Conservation (phyloP, 2,329 filamentous ascomycete genomes). For the Aspergillus sergii region DNA sequence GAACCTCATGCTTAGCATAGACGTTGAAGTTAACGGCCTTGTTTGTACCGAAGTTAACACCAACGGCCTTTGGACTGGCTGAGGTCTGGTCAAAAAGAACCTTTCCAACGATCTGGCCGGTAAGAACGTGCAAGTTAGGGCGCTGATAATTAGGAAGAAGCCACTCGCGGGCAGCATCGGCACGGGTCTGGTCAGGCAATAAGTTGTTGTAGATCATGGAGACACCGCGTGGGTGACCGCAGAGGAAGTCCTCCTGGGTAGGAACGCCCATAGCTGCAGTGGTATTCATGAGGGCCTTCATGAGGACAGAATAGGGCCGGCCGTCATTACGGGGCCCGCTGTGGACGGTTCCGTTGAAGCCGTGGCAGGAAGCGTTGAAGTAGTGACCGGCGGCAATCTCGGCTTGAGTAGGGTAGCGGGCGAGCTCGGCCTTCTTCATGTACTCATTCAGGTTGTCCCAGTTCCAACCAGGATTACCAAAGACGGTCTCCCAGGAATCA, state of each 20-base stretch:
- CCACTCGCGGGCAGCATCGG: constrained; percentile 31
- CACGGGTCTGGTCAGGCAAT: constrained; percentile 25
- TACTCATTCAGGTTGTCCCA: constrained; percentile 52
- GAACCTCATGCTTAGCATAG: constrained; percentile 28
- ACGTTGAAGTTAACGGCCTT: constrained; percentile 22
- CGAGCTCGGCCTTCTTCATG: constrained; percentile 45
- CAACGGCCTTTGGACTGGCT: constrained; percentile 18
- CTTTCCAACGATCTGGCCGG: constrained; percentile 30
- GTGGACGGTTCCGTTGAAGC: constrained; percentile 25
- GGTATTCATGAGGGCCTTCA: constrained; percentile 28
- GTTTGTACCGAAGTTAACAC: constrained; percentile 33
- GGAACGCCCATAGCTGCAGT: constrained; percentile 13
- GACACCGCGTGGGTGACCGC: constrained; percentile 32
- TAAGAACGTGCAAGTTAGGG: constrained; percentile 20
- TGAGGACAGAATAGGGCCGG: constrained; percentile 22
- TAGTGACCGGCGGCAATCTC: constrained; percentile 25
- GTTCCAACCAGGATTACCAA: constrained; percentile 50
- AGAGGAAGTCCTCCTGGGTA: constrained; percentile 24
- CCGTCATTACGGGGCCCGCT: constrained; percentile 25
- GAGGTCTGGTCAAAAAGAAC: constrained; percentile 19
- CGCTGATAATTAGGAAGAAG: constrained; percentile 23
- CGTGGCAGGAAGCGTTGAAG: constrained; percentile 29
- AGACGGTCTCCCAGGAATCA: constrained; percentile 32
- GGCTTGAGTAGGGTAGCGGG: constrained; percentile 21
- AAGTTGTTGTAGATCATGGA: constrained; percentile 33